A percentile compares a stretch with the other conserved stretches of the same genome.
Conservation (phyloP, 1,284 basidiomycete genomes). For the Cutaneotrichosporon mucoides region DNA sequence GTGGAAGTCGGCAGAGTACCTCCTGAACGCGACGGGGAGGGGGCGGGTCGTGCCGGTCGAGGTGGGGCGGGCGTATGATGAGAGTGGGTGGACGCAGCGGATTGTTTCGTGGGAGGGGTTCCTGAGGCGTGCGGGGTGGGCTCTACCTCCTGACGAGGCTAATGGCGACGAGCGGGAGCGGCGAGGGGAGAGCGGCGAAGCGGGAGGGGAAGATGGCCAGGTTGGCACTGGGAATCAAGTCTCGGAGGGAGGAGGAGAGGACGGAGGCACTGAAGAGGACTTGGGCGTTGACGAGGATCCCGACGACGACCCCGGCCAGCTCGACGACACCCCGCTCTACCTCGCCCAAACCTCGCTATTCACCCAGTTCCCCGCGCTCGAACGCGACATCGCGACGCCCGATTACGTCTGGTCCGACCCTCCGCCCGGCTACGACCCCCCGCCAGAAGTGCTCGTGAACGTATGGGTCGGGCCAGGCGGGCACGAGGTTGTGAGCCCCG, state of each 20-base stretch:
- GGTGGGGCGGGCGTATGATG: constrained; percentile 77
- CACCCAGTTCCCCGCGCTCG: constrained; percentile 73
- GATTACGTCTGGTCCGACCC: constrained; percentile 74
- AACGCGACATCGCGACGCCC: constrained; percentile 69
- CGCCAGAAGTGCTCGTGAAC: constrained; percentile 63
- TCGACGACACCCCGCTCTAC: constrained; percentile 56
- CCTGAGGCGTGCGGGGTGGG: constrained; percentile 56
- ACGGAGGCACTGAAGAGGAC: too few relatives aligned
- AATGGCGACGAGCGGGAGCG: too few relatives aligned
- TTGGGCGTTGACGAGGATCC: too few relatives aligned
- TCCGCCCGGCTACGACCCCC: constrained; percentile 58
- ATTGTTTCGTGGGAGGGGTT: constrained; percentile 77
- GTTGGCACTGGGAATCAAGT: too few relatives aligned
- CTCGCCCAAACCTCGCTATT: constrained; percentile 87
- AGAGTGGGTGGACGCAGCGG: constrained; percentile 73
- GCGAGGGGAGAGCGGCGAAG: too few relatives aligned
- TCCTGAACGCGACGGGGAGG: constrained; percentile 63
- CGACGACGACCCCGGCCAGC: too few relatives aligned
- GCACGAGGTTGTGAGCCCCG: constrained; percentile 64
- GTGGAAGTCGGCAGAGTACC: constrained; percentile 68
- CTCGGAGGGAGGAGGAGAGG: too few relatives aligned
- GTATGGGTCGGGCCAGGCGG: constrained; percentile 77
- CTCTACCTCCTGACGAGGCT: constrained; percentile 23
- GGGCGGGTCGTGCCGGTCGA: constrained; percentile 88
- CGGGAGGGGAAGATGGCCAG: too few relatives aligned